Evolutionary conservation across 225 moss, liverwort and hornwort genomes (phyloP).

Genomic region (Anthoceros angustus): DNA sequence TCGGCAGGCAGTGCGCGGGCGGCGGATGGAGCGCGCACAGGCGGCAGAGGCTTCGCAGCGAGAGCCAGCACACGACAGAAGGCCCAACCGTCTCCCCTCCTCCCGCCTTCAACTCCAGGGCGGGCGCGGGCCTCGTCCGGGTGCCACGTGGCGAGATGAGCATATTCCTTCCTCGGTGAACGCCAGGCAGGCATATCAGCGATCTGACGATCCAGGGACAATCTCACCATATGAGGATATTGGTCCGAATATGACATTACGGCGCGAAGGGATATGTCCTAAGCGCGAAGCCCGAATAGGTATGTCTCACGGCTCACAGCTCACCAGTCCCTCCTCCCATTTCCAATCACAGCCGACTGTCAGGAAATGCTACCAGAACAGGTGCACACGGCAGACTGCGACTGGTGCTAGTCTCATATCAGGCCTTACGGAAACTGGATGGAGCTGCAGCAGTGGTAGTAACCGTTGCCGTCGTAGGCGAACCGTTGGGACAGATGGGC

Average conservation of each 20-base stretch:
- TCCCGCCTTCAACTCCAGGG: constrained; percentile 1
- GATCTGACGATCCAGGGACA: no score
- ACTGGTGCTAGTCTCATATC: neutral
- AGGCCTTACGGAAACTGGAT: constrained; percentile 37
- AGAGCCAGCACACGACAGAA: neutral
- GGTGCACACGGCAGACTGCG: neutral
- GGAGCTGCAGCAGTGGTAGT: constrained; percentile 57
- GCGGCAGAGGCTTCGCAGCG: neutral
- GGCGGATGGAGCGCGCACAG: neutral
- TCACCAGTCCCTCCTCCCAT: no score
- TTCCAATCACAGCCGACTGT: no score
- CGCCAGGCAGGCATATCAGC: no score
- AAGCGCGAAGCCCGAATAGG: no score
- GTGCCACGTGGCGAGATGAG: neutral
- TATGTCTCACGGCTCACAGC: no score
- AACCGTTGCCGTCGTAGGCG: constrained; percentile 49
- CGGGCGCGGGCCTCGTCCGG: neutral
- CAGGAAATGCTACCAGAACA: no score
- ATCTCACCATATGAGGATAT: no score
- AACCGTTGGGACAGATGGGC: constrained; percentile 72
- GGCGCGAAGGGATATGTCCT: no score
- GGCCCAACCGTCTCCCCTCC: constrained; percentile 3
- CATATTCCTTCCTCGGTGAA: no score
- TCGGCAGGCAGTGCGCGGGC: neutral
- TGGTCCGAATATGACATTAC: no score